A percentile compares a stretch with the other conserved stretches of the same genome.
Evolutionary conservation across 140 eudicot genomes (phyloP).

Genomic region (Senecio squalidus): DNA sequence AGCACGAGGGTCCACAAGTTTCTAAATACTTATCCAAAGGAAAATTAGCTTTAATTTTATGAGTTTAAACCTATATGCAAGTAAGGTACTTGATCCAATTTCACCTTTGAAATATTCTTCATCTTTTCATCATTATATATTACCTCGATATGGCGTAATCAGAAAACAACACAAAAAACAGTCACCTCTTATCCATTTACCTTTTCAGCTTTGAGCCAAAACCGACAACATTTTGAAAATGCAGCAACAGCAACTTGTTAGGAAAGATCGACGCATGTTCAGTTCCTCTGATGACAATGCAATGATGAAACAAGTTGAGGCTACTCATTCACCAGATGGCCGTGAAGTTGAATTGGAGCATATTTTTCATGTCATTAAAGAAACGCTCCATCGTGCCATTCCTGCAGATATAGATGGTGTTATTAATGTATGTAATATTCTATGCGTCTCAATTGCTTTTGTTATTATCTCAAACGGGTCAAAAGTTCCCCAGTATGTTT

Average conservation of each 20-base stretch:
- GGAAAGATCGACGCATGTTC: constrained; percentile 53
- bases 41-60: constrained; percentile 37
- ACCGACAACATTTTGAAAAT: constrained; percentile 28
- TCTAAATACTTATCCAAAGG: constrained; percentile 38
- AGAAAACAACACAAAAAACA: constrained; percentile 26
- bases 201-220: constrained; percentile 25
- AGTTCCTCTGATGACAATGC: constrained; percentile 64
- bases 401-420: constrained; percentile 40
- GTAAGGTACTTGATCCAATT: constrained; percentile 78
- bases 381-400: constrained; percentile 42
- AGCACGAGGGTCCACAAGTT: constrained; percentile 24
- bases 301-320: constrained; percentile 63
- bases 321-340: constrained; percentile 78
- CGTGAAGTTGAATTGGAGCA: constrained; percentile 55
- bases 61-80: constrained; percentile 43
- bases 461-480: background rate
- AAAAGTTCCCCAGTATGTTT: background rate
- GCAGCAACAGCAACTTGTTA: constrained; percentile 29
- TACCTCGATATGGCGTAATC: constrained; percentile 11
- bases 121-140: constrained; percentile 48
- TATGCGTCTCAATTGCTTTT: background rate
- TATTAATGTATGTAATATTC: constrained; percentile 31
- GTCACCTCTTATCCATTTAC: constrained; percentile 5
- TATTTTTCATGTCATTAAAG: constrained; percentile 49
- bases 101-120: constrained; percentile 29